A percentile compares a stretch with the other conserved stretches of the same genome.
Evolutionary conservation across 2,329 filamentous ascomycete species (phyloP).

Genomic region (Botrytis medusae): DNA sequence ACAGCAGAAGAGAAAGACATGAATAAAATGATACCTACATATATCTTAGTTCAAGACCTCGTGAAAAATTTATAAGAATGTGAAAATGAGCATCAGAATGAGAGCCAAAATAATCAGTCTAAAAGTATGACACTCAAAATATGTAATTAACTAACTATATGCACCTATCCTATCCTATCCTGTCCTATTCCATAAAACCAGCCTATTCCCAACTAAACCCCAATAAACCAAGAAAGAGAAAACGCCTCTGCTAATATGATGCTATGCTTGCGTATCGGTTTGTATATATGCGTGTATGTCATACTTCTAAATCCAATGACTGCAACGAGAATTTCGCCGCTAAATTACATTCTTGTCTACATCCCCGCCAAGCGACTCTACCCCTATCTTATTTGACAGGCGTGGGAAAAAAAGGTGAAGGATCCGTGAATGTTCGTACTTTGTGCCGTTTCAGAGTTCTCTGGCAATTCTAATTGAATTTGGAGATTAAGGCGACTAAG

Average conservation of each 20-base stretch:
- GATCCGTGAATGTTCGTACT: not conserved
- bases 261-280: slow-evolving; percentile 1
- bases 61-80: not conserved
- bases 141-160: not conserved
- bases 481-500: not conserved
- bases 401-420: not conserved
- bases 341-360: slow-evolving; percentile 10
- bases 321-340: not conserved
- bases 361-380: not conserved
- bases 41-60: not conserved
- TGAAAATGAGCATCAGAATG: not conserved
- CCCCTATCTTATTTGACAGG: not conserved
- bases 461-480: too few species aligned
- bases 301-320: not conserved
- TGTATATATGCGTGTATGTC: not conserved
- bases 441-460: too few species aligned
- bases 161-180: not conserved
- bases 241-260: not conserved
- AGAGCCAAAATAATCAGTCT: not conserved
- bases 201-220: not conserved
- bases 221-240: not conserved
- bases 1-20: not conserved
- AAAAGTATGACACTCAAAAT: not conserved
- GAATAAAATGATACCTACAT: slow-evolving; percentile 2
- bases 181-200: not conserved